Evolutionary conservation across 139 green algal genomes (phyloP), one percentile per base, ranked within the genome.

Genomic region (Chlorella sp.): DNA sequence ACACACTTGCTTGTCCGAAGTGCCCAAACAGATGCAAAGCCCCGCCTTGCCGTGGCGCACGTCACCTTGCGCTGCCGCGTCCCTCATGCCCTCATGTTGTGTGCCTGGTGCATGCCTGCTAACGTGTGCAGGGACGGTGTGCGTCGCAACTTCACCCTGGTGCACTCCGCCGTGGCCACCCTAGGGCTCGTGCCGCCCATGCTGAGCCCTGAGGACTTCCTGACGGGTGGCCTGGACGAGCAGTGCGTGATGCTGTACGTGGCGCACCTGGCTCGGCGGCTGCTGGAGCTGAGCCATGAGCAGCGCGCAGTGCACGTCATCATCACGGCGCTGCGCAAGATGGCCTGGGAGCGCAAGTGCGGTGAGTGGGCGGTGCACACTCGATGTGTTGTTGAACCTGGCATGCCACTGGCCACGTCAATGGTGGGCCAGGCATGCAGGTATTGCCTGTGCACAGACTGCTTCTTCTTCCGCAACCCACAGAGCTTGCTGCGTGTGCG

Each of bases 281-380:
- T 96, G 76, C 79, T 97, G 73, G 83, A 92, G 76, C 73, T 90
- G 29, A 88, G 80, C 64, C 72, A 27, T 27, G 91, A 96, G 76
- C 83, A 92, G 27, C 74, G 91, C 1, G 90, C 91, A 10, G 89
- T 84, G 2, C 82, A 86, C 62, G 72, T 84, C 26, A 90, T 96
- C 60, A 80, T 72, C 31, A 59, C 75, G 62, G 77, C 62, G 24
- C 67, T 85, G 50, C 68, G 79, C 6, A 85, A 91, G 71, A 71
- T 69, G 27, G 71, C 80, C 24, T 90, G 85, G 84, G 75, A 80
- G 34, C 67, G 68, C 31, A 69, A 76, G 61, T 79, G 70, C 33
- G 74, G 74, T 79, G 67, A 36, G 74, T 74, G 73, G 33, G 34
- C 62, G 27, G 36, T 29, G 24, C 4, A 36, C 31, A 22, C 59